Percentiles rank a stretch among this genome's conserved stretches.
These are phyloP conservation scores for Botrytis elliptica DNA, from an alignment of 2,329 filamentous ascomycete species.

Conservation along the genomic window DNA sequence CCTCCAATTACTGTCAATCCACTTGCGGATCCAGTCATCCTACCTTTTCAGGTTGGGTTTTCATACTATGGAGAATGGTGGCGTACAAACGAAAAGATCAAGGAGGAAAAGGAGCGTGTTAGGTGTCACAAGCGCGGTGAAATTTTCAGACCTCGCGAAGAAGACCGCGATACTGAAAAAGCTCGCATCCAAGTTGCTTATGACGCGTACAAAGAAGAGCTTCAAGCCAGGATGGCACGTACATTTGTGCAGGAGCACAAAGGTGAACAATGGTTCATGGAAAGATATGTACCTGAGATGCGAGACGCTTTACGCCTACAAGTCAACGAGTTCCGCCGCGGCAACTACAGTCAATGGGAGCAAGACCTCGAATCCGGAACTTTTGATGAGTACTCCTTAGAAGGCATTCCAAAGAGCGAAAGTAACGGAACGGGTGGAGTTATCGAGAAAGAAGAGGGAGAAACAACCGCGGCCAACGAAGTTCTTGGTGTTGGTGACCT, in stretches of 20 bases:
- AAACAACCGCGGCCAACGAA: slow-evolving; percentile 87
- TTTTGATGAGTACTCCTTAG: slow-evolving; percentile 92
- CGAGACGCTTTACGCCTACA: slow-evolving; percentile 71
- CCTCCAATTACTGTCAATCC: slow-evolving; percentile 60
- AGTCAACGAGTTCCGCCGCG: slow-evolving; percentile 76
- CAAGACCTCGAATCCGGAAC: slow-evolving; percentile 78
- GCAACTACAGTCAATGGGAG: slow-evolving; percentile 83
- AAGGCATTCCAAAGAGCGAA: slow-evolving; percentile 91
- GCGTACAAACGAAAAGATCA: slow-evolving; percentile 77
- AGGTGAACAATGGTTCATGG: slow-evolving; percentile 95
- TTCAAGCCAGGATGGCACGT: slow-evolving; percentile 78
- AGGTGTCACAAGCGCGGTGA: slow-evolving; percentile 68
- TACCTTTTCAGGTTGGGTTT: slow-evolving; percentile 80
- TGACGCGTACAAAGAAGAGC: slow-evolving; percentile 65
- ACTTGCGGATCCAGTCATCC: slow-evolving; percentile 66
- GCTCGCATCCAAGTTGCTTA: slow-evolving; percentile 72
- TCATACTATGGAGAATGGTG: slow-evolving; percentile 87
- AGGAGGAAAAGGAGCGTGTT: slow-evolving; percentile 73
- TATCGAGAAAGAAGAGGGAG: slow-evolving; percentile 92
- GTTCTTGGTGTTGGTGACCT: slow-evolving; percentile 90
- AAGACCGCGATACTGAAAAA: slow-evolving; percentile 77
- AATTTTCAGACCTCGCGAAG: slow-evolving; percentile 63
- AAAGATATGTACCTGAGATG: slow-evolving; percentile 85
- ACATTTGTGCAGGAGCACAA: slow-evolving; percentile 90
- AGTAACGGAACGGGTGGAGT: slow-evolving; percentile 82